Evolutionary conservation across 176 grass and related monocot species (phyloP), one percentile per base, ranked within the genome.

Genomic region (Thalia dealbata): DNA sequence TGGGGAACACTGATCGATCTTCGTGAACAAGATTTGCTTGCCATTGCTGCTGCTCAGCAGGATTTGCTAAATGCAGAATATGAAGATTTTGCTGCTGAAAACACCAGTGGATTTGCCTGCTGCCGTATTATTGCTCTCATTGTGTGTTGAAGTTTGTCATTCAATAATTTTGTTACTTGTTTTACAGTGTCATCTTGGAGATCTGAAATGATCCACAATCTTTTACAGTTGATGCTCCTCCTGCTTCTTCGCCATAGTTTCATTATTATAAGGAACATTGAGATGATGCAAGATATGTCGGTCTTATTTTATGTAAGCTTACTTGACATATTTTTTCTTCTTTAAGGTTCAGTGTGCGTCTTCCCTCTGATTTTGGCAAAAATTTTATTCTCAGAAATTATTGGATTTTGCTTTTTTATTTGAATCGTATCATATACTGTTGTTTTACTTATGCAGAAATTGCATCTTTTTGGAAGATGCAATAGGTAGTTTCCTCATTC

Each of bases 31-130:
- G 85, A 99, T 80, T 99, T 93, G 69, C 83, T 99, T 10, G 90
- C 85, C 29, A 93, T 99, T 72, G 85, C 95, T 64, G 91, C 92
- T 14, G 87, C 85, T 48, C 90, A 99, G 79, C 95, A 99, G 70
- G 90, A 99, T 65, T 75, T 93, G 41, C 71, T 99, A 56, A 81
- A 86, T 75, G 86, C 84, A 82, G 95, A 93, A 67, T 88, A 88
- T 67, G 87, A 93, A n/a, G 87, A 88, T 45, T 99, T 89, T 66
- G 71, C 81, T 67, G 63, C 78, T 65, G 51, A 78, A 68, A 88
- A 78, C 83, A 88, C 87, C 11, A 88, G 73, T 61, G 80, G 87
- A 1, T 74, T 61, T 63, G 82, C 95, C 52, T 99, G 81, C 65
- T 99, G 85, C 74, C 83, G 90, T 82, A 73, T 85, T n/a, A 79